Evolutionary conservation across 768 basidiomycete species (phyloP).

Genomic region (Mycena epipterygia): DNA sequence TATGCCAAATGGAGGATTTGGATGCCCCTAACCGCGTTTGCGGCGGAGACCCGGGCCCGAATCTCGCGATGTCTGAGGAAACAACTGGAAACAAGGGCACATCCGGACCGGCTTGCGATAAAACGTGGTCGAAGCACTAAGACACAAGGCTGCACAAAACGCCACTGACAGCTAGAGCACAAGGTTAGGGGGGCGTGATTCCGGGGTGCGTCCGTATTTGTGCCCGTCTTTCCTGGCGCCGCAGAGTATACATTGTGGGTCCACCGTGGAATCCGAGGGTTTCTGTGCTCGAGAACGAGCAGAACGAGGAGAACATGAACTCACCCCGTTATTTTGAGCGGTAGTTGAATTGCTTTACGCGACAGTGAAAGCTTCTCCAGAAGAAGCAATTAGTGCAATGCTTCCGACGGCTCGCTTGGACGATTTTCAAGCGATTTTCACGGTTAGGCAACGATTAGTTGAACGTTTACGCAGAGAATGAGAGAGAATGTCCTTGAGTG

Average conservation of each 20-base stretch:
- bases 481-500: not conserved
- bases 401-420: no score
- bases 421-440: no score
- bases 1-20: not conserved
- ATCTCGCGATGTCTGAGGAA: not conserved
- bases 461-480: no score
- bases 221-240: not conserved
- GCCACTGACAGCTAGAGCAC: constrained; percentile 26
- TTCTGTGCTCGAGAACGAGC: not conserved
- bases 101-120: constrained; percentile 19
- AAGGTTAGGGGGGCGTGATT: constrained; percentile 10
- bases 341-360: constrained; percentile 3
- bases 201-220: not conserved
- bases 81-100: constrained; percentile 1
- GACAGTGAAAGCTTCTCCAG: not conserved
- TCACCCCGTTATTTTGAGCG: constrained; percentile 4
- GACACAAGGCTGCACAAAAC: not conserved
- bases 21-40: not conserved
- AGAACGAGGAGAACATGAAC: constrained; percentile 24
- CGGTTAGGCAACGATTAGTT: no score
- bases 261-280: constrained; percentile 1
- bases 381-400: no score
- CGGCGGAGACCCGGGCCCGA: not conserved
- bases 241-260: no score
- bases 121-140: constrained; percentile 30